Conservation (phyloP, 176 grass and related monocot genomes). For the Ampelocalamus luodianensis region DNA sequence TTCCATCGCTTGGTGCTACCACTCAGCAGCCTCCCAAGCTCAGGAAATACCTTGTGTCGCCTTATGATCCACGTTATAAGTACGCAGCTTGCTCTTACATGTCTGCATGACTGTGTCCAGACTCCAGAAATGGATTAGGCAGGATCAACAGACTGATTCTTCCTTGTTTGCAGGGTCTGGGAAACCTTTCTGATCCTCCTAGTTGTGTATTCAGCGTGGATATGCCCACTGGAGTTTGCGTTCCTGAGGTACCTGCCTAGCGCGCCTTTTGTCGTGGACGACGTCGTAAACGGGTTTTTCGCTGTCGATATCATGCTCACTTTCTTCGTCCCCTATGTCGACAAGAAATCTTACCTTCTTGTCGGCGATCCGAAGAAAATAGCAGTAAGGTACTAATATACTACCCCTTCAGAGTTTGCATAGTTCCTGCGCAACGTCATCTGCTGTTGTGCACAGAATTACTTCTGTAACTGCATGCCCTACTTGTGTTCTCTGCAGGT, state of each 20-base stretch:
- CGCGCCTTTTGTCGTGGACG: constrained; percentile 62
- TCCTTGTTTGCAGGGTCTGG: constrained; percentile 57
- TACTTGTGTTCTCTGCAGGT: constrained; percentile 43
- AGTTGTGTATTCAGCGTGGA: constrained; percentile 83
- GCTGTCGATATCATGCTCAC: constrained; percentile 69
- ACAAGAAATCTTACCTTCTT: constrained; percentile 54
- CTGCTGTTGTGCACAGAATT: neutral
- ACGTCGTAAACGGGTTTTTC: constrained; percentile 68
- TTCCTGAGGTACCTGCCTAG: constrained; percentile 71
- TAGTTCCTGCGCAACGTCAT: neutral
- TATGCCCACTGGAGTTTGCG: constrained; percentile 79
- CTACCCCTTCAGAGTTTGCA: neutral
- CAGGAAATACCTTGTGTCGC: constrained; percentile 55
- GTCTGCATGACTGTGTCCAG: neutral
- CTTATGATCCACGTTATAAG: constrained; percentile 66
- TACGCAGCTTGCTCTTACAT: neutral
- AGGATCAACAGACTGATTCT: neutral
- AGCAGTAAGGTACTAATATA: constrained; percentile 48
- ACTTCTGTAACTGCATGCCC: neutral
- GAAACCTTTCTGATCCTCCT: constrained; percentile 70
- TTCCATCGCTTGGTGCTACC: constrained; percentile 60
- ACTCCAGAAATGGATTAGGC: neutral
- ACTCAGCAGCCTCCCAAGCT: constrained; percentile 35
- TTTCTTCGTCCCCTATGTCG: constrained; percentile 73
- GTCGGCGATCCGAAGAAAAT: constrained; percentile 74